These are phyloP conservation scores for Melampsora larici-populina DNA, from an alignment of 1,284 basidiomycete species.

Conservation along the genomic window DNA sequence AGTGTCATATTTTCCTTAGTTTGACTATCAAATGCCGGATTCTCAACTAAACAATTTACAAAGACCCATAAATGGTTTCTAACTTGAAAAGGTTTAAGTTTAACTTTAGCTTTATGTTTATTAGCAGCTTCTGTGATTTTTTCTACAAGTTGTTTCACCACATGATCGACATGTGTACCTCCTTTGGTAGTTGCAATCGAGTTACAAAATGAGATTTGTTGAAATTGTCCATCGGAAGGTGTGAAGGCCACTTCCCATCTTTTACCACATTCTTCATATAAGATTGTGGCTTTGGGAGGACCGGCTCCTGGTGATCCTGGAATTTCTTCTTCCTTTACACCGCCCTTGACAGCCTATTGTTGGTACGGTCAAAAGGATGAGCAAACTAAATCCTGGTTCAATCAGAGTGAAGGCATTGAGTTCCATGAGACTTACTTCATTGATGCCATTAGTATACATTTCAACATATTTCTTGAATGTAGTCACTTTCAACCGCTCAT, in stretches of 20 bases:
- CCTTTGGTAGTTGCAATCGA: constrained; percentile 96
- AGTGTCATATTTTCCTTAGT: constrained; percentile 96
- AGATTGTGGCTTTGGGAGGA: constrained; percentile 69
- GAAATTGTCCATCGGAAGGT: constrained; percentile 82
- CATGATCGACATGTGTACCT: constrained; percentile 84
- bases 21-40: constrained; percentile 98
- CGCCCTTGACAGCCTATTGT: constrained; percentile 56
- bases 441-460: constrained; percentile 65
- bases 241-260: constrained; percentile 98
- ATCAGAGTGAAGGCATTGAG: too few species aligned
- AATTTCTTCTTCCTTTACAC: constrained; percentile 50
- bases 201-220: constrained; percentile 96
- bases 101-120: constrained; percentile 95
- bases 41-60: constrained; percentile 93
- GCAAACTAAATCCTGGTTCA: neutral
- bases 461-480: constrained; percentile 98
- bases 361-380: constrained; percentile 63
- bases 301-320: constrained; percentile 67
- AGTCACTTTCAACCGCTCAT: constrained; percentile 86
- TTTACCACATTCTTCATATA: constrained; percentile 74
- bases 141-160: constrained; percentile 87
- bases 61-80: constrained; percentile 99
- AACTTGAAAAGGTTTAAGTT: constrained; percentile 87
- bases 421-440: constrained; percentile 52
- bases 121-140: constrained; percentile 68